Conservation (phyloP, 2,329 filamentous ascomycete species). For the Arachnomyces sp. region DNA sequence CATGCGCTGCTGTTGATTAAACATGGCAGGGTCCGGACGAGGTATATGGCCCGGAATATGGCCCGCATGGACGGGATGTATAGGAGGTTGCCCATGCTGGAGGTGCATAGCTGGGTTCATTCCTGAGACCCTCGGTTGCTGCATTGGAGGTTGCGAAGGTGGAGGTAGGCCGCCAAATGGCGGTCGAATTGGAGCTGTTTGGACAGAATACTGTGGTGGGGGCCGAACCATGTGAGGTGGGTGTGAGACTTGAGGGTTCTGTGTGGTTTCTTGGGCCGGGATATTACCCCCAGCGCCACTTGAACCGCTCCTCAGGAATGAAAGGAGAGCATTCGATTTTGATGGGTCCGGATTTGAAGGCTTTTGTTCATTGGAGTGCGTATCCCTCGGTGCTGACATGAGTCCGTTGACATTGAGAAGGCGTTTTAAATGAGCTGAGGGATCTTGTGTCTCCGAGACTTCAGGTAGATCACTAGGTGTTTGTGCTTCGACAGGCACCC, state of each 20-base stretch:
- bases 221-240: slow-evolving; percentile 49
- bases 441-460: slow-evolving; percentile 34
- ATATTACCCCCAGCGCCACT: slow-evolving; percentile 20
- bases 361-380: slow-evolving; percentile 12
- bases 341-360: slow-evolving; percentile 25
- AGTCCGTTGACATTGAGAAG: slow-evolving; percentile 33
- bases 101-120: too few species aligned
- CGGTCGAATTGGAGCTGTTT: slow-evolving; percentile 29
- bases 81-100: slow-evolving; percentile 22
- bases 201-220: slow-evolving; percentile 13
- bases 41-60: background rate
- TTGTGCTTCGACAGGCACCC: slow-evolving; percentile 16
- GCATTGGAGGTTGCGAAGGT: slow-evolving; percentile 42
- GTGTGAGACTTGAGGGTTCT: slow-evolving; percentile 47
- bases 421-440: slow-evolving; percentile 46
- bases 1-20: too few species aligned
- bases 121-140: too few species aligned
- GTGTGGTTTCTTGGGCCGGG: slow-evolving; percentile 40
- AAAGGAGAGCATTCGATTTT: slow-evolving; percentile 48
- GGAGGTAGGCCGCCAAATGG: slow-evolving; percentile 41
- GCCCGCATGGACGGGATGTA: background rate
- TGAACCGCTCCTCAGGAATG: slow-evolving; percentile 44
- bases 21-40: too few species aligned
- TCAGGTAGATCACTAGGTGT: slow-evolving; percentile 35
- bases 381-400: slow-evolving; percentile 6